A percentile compares a stretch with the other conserved stretches of the same genome.
Evolutionary conservation across 2,329 filamentous ascomycete species (phyloP).

Genomic region (Teratosphaeria viscida): DNA sequence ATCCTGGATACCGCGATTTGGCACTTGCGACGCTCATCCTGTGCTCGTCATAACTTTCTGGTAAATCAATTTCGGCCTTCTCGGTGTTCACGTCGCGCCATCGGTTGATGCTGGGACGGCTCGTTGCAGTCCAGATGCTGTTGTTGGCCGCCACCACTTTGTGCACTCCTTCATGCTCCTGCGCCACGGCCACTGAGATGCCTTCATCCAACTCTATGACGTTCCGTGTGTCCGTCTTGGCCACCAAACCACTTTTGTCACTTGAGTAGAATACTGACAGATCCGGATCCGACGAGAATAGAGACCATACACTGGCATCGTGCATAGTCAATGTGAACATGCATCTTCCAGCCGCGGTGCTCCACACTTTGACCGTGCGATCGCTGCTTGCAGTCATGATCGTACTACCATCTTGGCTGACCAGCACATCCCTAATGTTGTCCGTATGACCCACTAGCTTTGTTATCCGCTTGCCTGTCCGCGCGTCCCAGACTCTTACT

Average conservation of each 20-base stretch:
- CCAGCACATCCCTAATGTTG: conserved; percentile 81
- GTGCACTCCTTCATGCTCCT: conserved; percentile 78
- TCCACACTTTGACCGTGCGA: conserved; percentile 97
- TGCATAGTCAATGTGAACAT: conserved; percentile 99
- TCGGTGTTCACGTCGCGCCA: conserved; percentile 80
- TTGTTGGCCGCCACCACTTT: conserved; percentile 55
- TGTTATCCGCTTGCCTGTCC: conserved; percentile 78
- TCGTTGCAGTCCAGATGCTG: conserved; percentile 82
- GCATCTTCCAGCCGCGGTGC: conserved; percentile 84
- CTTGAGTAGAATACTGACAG: conserved; percentile 89
- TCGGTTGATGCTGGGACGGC: conserved; percentile 82
- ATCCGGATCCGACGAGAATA: conserved; percentile 78
- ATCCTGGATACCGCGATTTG: conserved; percentile 31
- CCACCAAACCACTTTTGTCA: conserved; percentile 85
- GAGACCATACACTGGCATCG: conserved; percentile 93
- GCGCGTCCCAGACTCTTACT: conserved; percentile 83
- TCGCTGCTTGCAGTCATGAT: conserved; percentile 93
- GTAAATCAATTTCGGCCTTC: conserved; percentile 53
- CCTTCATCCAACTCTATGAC: conserved; percentile 74
- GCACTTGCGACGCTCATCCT: conserved; percentile 43
- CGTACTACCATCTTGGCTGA: conserved; percentile 79
- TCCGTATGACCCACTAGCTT: conserved; percentile 96
- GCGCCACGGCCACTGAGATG: conserved; percentile 76
- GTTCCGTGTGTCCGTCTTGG: conserved; percentile 83
- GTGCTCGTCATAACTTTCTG: conserved; percentile 39